phyloP scores from a whole-genome alignment of 2,329 filamentous ascomycete species.

The Stenocarpella maydis region DNA sequence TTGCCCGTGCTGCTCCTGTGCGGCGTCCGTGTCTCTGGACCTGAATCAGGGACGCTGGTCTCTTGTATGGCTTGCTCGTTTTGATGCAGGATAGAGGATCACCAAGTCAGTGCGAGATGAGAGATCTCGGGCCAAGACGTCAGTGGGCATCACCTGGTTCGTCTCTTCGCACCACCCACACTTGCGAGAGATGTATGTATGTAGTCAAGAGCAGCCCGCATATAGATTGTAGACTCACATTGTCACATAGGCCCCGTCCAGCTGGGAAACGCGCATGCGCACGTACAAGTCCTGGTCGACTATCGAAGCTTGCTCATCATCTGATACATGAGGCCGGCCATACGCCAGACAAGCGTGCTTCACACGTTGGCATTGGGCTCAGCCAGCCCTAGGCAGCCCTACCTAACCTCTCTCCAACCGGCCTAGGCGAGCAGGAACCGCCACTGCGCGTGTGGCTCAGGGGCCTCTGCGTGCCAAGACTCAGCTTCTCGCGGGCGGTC shows the following conservation, averaged over 20 bases:
- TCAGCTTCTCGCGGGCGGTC: constrained; percentile 12
- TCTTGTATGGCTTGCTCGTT: neutral
- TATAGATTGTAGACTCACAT: neutral
- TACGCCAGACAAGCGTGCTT: neutral
- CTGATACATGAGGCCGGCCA: neutral
- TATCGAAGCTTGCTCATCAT: neutral
- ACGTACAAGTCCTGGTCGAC: neutral
- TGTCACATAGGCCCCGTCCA: neutral
- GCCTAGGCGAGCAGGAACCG: neutral
- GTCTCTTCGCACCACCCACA: constrained; percentile 18
- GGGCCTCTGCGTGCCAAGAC: constrained; percentile 14
- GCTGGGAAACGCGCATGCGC: neutral
- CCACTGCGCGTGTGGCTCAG: constrained; percentile 15
- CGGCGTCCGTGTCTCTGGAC: neutral
- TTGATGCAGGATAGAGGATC: constrained; percentile 4
- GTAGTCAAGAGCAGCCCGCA: neutral
- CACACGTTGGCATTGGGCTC: neutral
- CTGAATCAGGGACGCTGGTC: constrained; percentile 2
- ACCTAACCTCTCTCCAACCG: neutral
- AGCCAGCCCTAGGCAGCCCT: constrained; percentile 23
- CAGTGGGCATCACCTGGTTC: constrained; percentile 13
- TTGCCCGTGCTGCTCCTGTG: neutral
- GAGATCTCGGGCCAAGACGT: constrained; percentile 4
- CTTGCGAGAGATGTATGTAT: neutral
- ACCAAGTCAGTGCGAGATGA: constrained; percentile 3